These are phyloP conservation scores for Aotearoamyces nothofagi DNA, from an alignment of 2,329 filamentous ascomycete genomes.

Conservation along the genomic window DNA sequence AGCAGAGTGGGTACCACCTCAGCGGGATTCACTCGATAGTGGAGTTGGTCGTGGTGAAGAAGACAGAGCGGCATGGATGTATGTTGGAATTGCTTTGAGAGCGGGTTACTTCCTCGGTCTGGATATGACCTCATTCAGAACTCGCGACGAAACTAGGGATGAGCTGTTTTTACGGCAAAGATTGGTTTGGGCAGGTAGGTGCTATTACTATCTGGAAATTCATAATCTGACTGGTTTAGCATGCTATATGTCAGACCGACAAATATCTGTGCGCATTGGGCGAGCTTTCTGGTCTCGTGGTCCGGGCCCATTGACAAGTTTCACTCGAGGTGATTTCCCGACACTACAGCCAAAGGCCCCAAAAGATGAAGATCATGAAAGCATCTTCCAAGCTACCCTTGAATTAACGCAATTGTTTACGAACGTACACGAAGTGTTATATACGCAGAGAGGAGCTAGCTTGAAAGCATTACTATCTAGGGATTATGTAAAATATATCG, in stretches of 20 bases:
- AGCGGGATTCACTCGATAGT: slow-evolving; percentile 8
- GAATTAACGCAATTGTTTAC: slow-evolving; percentile 59
- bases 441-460: slow-evolving; percentile 54
- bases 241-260: slow-evolving; percentile 43
- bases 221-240: slow-evolving; percentile 15
- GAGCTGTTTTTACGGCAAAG: slow-evolving; percentile 44
- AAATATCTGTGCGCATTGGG: slow-evolving; percentile 54
- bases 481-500: slow-evolving; percentile 61
- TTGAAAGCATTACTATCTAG: slow-evolving; percentile 56
- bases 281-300: slow-evolving; percentile 60
- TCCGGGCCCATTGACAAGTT: slow-evolving; percentile 49
- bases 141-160: slow-evolving; percentile 39
- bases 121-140: slow-evolving; percentile 49
- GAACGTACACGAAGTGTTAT: slow-evolving; percentile 60
- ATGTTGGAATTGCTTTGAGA: slow-evolving; percentile 52
- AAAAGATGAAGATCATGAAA: slow-evolving; percentile 50
- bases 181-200: slow-evolving; percentile 47
- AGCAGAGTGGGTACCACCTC: slow-evolving; percentile 43
- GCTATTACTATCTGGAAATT: slow-evolving; percentile 8
- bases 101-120: slow-evolving; percentile 57
- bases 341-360: slow-evolving; percentile 41
- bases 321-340: slow-evolving; percentile 25
- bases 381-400: slow-evolving; percentile 55
- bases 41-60: slow-evolving; percentile 58
- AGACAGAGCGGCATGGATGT: slow-evolving; percentile 62